These are phyloP conservation scores for Ambrosia hybrid DNA, from an alignment of 140 eudicot genomes.

Conservation along the genomic window DNA sequence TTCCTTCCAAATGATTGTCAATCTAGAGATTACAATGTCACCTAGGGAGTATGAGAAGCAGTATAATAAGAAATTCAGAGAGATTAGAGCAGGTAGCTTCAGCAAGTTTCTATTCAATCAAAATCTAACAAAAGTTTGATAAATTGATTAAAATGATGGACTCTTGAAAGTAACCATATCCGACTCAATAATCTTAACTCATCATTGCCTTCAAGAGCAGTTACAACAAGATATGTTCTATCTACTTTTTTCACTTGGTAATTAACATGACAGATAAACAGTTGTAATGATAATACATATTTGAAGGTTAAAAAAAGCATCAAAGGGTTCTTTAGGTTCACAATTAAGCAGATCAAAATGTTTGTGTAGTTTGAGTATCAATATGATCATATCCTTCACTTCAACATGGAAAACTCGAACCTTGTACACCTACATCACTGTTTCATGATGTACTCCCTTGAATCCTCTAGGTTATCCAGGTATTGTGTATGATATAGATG, in stretches of 20 bases:
- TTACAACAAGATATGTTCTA: conserved; percentile 28
- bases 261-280: conserved; percentile 13
- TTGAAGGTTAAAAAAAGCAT: conserved; percentile 16
- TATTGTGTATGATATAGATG: conserved; percentile 21
- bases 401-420: conserved; percentile 27
- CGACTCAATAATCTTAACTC: conserved; percentile 27
- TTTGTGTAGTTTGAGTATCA: conserved; percentile 29
- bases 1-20: conserved; percentile 43
- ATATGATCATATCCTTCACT: conserved; percentile 29
- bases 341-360: conserved; percentile 20
- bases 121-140: conserved; percentile 30
- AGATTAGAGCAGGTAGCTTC: conserved; percentile 27
- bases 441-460: conserved; percentile 21
- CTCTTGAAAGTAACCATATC: conserved; percentile 17
- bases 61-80: conserved; percentile 22
- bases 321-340: conserved; percentile 14
- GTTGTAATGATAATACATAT: conserved; percentile 10
- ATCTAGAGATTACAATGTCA: conserved; percentile 35
- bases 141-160: conserved; percentile 28
- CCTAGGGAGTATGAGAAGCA: conserved; percentile 24
- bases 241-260: conserved; percentile 24
- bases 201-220: conserved; percentile 27
- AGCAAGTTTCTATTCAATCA: conserved; percentile 34
- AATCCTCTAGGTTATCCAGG: conserved; percentile 15
- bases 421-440: conserved; percentile 22